These are phyloP conservation scores for Chara braunii DNA, from an alignment of 139 green algal species.

Conservation along the genomic window DNA sequence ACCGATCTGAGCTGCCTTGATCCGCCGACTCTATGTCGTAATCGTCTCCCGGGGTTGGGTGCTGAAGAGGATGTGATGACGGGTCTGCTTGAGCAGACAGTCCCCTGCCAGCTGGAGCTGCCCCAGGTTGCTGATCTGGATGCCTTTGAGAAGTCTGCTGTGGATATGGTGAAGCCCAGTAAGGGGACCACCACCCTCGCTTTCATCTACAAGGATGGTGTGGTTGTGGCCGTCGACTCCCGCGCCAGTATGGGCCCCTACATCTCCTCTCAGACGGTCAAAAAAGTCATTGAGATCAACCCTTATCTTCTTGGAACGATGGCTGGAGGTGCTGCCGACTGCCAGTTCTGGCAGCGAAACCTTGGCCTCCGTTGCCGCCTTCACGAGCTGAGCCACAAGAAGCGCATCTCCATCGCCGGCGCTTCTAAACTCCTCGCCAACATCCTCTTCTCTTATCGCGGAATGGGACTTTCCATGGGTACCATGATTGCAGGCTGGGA, in stretches of 20 bases:
- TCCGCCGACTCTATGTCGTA: no score
- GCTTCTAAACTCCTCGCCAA: conserved; percentile 97
- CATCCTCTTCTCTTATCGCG: conserved; percentile 94
- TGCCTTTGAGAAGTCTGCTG: conserved; percentile 80
- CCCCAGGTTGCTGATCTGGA: no score
- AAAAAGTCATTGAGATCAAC: conserved; percentile 97
- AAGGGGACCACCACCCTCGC: conserved; percentile 97
- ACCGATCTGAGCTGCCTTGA: no score
- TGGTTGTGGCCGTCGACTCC: conserved; percentile 97
- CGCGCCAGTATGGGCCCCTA: conserved; percentile 93
- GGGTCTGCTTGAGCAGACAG: no score
- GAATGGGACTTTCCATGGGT: conserved; percentile 94
- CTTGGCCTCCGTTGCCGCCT: conserved; percentile 83
- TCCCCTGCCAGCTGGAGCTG: no score
- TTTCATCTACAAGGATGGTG: conserved; percentile 92
- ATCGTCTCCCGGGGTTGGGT: no score
- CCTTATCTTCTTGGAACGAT: conserved; percentile 96
- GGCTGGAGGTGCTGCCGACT: conserved; percentile 95
- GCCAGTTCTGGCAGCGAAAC: conserved; percentile 94
- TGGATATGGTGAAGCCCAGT: conserved; percentile 90
- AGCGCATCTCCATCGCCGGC: conserved; percentile 87
- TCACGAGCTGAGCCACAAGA: conserved; percentile 90
- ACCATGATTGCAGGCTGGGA: conserved; percentile 82
- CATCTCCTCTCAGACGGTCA: conserved; percentile 63
- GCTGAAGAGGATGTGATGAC: no score